Conservation (phyloP, 768 basidiomycete genomes). For the Phanerochaete carnosa region DNA sequence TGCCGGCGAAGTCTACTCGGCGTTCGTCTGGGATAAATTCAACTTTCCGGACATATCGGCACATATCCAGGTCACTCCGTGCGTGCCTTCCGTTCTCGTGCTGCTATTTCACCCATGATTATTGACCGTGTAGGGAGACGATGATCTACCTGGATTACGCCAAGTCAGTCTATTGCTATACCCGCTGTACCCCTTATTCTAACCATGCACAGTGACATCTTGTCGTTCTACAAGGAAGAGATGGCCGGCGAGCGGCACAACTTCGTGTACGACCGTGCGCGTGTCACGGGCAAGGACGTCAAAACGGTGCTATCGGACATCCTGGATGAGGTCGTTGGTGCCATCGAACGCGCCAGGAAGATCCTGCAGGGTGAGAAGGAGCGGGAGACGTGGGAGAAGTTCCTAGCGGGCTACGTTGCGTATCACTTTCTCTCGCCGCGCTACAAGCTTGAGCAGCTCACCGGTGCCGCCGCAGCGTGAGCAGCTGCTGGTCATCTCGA, state of each 20-base stretch:
- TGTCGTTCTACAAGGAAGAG: conserved; percentile 17
- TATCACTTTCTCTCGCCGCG: conserved; percentile 6
- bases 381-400: conserved; percentile 18
- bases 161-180: conserved; percentile 30
- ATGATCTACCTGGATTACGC: conserved; percentile 19
- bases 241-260: conserved; percentile 9
- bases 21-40: conserved; percentile 31
- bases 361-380: conserved; percentile 10
- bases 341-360: conserved; percentile 10
- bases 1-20: conserved; percentile 28
- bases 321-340: conserved; percentile 18
- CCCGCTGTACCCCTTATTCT: background rate
- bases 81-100: background rate
- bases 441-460: background rate
- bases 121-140: background rate
- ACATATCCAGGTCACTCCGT: conserved; percentile 37
- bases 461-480: too few relatives aligned
- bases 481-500: too few relatives aligned
- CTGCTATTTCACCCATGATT: background rate
- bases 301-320: background rate
- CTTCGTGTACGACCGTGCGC: conserved; percentile 11
- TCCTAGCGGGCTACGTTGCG: conserved; percentile 16
- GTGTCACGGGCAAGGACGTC: background rate
- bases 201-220: conserved; percentile 5
- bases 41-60: conserved; percentile 26